These are phyloP conservation scores for Euryodendron excelsum DNA, from an alignment of 148 eudicot genomes.

Conservation along the genomic window DNA sequence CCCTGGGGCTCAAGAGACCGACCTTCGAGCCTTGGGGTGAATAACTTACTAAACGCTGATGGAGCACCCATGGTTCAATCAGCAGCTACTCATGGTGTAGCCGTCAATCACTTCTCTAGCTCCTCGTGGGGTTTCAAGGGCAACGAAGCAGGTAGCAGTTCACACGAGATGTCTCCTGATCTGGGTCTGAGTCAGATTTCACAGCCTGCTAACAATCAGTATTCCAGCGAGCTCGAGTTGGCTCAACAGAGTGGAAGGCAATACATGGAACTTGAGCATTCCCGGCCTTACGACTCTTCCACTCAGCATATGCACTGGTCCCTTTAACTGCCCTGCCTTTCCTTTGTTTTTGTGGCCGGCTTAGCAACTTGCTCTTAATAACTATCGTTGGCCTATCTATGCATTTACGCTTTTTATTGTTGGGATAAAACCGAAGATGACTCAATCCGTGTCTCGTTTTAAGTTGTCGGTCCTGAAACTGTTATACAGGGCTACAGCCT, in stretches of 20 bases:
- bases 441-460: too few relatives aligned
- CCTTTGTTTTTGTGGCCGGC: background rate
- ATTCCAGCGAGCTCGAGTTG: constrained; percentile 41
- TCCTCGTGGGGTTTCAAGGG: constrained; percentile 55
- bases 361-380: too few relatives aligned
- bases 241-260: too few relatives aligned
- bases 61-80: constrained; percentile 47
- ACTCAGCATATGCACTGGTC: constrained; percentile 64
- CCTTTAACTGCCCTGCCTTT: constrained; percentile 29
- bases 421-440: too few relatives aligned
- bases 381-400: too few relatives aligned
- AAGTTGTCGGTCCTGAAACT: too few relatives aligned
- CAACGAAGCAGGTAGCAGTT: constrained; percentile 27
- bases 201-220: constrained; percentile 34
- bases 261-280: constrained; percentile 46
- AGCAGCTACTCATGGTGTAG: constrained; percentile 30
- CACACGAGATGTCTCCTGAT: constrained; percentile 35
- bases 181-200: constrained; percentile 55
- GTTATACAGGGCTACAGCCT: too few relatives aligned
- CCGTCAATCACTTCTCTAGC: constrained; percentile 38
- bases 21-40: constrained; percentile 34
- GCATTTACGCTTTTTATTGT: too few relatives aligned
- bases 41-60: constrained; percentile 34
- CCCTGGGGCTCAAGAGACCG: constrained; percentile 66
- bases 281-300: constrained; percentile 55